phyloP scores from a whole-genome alignment of 2,329 filamentous ascomycete genomes.

The Catunica adiposa region DNA sequence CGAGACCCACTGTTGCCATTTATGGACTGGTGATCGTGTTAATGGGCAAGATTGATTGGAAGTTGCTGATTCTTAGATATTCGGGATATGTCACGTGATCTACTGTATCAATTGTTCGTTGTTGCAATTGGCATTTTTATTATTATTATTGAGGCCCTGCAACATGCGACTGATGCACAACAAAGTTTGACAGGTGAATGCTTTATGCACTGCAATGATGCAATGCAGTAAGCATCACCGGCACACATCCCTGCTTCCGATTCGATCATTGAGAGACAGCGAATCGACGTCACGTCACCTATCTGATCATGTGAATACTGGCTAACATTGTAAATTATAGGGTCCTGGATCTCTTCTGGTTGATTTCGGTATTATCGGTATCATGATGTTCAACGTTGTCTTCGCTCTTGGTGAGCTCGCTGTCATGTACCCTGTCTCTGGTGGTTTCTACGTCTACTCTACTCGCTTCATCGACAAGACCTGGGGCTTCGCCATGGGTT shows the following conservation, averaged over 20 bases:
- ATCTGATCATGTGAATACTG: too few relatives aligned
- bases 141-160: not conserved
- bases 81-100: not conserved
- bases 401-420: conserved; percentile 45
- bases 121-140: not conserved
- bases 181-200: too few relatives aligned
- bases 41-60: too few relatives aligned
- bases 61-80: too few relatives aligned
- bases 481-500: conserved; percentile 40
- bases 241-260: too few relatives aligned
- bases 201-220: too few relatives aligned
- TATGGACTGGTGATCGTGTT: too few relatives aligned
- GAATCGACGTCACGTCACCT: too few relatives aligned
- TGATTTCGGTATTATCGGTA: conserved; percentile 38
- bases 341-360: conserved; percentile 30
- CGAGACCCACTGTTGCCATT: too few relatives aligned
- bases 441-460: conserved; percentile 46
- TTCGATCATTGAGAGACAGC: too few relatives aligned
- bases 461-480: conserved; percentile 45
- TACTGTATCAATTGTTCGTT: not conserved
- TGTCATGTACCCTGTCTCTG: conserved; percentile 45
- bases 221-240: too few relatives aligned
- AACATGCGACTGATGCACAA: not conserved
- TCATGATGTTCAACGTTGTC: conserved; percentile 46
- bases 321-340: conserved; percentile 7